Evolutionary conservation across 495 filamentous ascomycete genomes (phyloP).

Genomic region (Melanomma pulvis-pyrius): DNA sequence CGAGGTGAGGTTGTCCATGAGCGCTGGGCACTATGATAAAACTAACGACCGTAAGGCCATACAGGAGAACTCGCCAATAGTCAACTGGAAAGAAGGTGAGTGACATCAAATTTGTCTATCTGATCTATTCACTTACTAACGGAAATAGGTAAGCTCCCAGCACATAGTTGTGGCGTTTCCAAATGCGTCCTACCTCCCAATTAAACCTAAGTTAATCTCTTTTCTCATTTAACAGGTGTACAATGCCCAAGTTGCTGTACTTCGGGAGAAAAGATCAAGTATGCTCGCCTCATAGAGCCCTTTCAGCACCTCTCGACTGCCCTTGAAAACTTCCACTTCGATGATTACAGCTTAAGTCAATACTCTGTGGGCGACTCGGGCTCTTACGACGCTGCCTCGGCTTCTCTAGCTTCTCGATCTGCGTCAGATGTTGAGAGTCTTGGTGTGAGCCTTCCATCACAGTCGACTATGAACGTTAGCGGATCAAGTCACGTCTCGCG

Average conservation of each 20-base stretch:
- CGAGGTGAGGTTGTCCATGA: slow-evolving; percentile 15
- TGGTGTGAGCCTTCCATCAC: slow-evolving; percentile 21
- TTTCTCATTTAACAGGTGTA: slow-evolving; percentile 6
- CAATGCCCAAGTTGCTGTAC: slow-evolving; percentile 31
- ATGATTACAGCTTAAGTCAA: slow-evolving; percentile 33
- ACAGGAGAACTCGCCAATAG: slow-evolving; percentile 32
- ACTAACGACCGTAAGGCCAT: slow-evolving; percentile 16
- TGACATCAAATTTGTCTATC: background rate
- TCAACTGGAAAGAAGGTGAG: slow-evolving; percentile 37
- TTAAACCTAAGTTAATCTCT: background rate
- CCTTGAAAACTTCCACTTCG: slow-evolving; percentile 17
- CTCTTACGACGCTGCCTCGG: slow-evolving; percentile 26
- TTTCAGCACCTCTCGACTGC: slow-evolving; percentile 25
- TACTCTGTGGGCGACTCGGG: slow-evolving; percentile 27
- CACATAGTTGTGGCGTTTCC: background rate
- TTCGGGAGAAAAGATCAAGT: slow-evolving; percentile 33
- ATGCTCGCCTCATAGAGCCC: slow-evolving; percentile 32
- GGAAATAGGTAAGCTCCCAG: background rate
- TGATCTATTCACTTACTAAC: background rate
- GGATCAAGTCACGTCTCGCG: slow-evolving; percentile 11
- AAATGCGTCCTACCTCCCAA: too few species aligned
- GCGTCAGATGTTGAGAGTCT: slow-evolving; percentile 12
- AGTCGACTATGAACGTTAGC: slow-evolving; percentile 20
- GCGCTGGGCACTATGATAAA: background rate
- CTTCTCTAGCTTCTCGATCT: slow-evolving; percentile 7